These are phyloP conservation scores for Aspergillus wentii DNA, from an alignment of 495 filamentous ascomycete genomes.

Conservation along the genomic window DNA sequence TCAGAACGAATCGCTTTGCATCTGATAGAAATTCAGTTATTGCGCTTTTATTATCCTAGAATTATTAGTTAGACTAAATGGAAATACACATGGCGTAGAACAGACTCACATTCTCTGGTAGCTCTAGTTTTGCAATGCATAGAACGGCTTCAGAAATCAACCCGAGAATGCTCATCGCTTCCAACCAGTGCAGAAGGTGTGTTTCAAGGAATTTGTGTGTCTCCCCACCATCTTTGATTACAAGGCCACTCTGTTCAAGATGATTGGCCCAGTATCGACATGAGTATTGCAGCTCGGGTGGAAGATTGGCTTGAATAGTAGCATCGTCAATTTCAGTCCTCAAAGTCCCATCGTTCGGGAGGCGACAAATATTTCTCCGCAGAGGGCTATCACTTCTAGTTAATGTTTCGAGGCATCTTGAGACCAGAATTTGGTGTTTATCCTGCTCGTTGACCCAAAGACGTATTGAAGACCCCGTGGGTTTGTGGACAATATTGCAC, in stretches of 20 bases:
- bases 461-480: no score
- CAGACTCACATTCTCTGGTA: not conserved
- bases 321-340: no score
- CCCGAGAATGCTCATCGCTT: slow-evolving; percentile 10
- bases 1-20: slow-evolving; percentile 15
- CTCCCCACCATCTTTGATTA: slow-evolving; percentile 5
- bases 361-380: no score
- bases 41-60: not conserved
- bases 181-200: slow-evolving; percentile 19
- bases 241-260: slow-evolving; percentile 9
- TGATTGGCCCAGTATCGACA: slow-evolving; percentile 25
- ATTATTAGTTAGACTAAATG: no score
- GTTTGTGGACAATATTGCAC: no score
- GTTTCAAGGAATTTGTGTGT: slow-evolving; percentile 11
- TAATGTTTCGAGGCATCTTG: no score
- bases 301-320: no score
- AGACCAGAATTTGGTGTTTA: no score
- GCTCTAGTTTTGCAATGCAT: not conserved
- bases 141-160: slow-evolving; percentile 2
- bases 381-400: no score
- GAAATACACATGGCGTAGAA: not conserved
- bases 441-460: no score
- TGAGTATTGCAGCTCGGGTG: no score
- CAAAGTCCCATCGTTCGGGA: no score
- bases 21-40: slow-evolving; percentile 10